A percentile compares a stretch with the other conserved stretches of the same genome.
Conservation (phyloP, 2,329 filamentous ascomycete species). For the Plenodomus biglobosus region DNA sequence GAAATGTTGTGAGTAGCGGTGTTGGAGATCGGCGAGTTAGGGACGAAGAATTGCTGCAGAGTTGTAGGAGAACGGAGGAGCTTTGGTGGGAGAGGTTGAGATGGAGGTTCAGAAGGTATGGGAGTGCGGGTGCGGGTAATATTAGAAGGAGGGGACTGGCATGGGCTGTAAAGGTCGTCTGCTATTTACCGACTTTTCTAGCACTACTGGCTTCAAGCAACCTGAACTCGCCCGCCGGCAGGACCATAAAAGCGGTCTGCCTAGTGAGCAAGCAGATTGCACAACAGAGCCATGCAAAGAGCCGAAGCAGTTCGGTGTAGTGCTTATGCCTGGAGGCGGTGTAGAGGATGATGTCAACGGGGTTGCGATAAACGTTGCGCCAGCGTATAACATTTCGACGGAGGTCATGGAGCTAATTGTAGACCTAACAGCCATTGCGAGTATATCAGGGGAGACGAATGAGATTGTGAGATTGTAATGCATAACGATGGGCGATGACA, state of each 20-base stretch:
- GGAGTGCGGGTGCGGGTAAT: constrained; percentile 61
- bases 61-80: constrained; percentile 57
- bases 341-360: constrained; percentile 59
- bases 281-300: constrained; percentile 31
- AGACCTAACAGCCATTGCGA: constrained; percentile 52
- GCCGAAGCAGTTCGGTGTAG: constrained; percentile 53
- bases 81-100: constrained; percentile 51
- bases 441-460: constrained; percentile 39
- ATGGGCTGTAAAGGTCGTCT: constrained; percentile 51
- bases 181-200: not conserved
- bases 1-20: constrained; percentile 60
- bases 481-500: not conserved
- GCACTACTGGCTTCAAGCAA: constrained; percentile 24
- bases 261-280: constrained; percentile 38
- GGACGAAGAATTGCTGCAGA: constrained; percentile 58
- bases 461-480: not conserved
- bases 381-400: constrained; percentile 64
- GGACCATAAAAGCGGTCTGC: constrained; percentile 56
- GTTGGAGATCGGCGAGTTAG: constrained; percentile 61
- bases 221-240: constrained; percentile 61
- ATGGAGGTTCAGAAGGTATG: constrained; percentile 46
- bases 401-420: constrained; percentile 60
- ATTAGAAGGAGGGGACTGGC: constrained; percentile 62
- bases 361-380: constrained; percentile 69
- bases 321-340: constrained; percentile 64